Conservation (phyloP, 176 grass and related monocot species). For the Elaeis guineensis region DNA sequence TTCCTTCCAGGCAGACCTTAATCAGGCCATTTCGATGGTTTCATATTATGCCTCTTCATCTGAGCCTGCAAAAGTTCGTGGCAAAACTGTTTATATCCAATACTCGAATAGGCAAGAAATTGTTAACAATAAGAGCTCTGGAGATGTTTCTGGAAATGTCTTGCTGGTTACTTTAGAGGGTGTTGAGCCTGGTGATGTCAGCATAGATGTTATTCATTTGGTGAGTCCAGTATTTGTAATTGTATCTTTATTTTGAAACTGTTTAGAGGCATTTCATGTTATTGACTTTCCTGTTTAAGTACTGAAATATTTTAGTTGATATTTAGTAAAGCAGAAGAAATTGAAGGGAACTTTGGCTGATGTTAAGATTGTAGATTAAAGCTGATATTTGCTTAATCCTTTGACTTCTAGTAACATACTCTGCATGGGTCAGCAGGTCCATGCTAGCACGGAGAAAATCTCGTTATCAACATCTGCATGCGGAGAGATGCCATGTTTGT, state of each 20-base stretch:
- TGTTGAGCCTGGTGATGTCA: slow-evolving; percentile 90
- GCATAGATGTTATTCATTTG: slow-evolving; percentile 94
- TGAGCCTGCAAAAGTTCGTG: slow-evolving; percentile 86
- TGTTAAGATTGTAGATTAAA: slow-evolving; percentile 46
- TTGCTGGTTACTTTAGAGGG: slow-evolving; percentile 95
- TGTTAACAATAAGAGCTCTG: slow-evolving; percentile 76
- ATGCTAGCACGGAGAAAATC: slow-evolving; percentile 92
- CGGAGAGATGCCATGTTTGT: slow-evolving; percentile 87
- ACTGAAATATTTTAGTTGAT: no score
- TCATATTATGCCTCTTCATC: slow-evolving; percentile 93
- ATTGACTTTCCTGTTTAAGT: no score
- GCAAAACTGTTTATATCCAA: slow-evolving; percentile 94
- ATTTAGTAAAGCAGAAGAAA: background rate
- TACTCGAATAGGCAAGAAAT: slow-evolving; percentile 99
- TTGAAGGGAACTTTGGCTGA: slow-evolving; percentile 44
- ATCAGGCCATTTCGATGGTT: slow-evolving; percentile 97
- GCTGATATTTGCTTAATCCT: slow-evolving; percentile 48
- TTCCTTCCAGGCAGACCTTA: slow-evolving; percentile 63
- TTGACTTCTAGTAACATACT: slow-evolving; percentile 75
- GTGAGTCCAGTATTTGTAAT: slow-evolving; percentile 36
- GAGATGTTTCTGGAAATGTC: slow-evolving; percentile 84
- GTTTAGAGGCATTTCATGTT: no score
- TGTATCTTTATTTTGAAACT: no score
- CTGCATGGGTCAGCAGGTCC: slow-evolving; percentile 97
- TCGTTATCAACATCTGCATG: slow-evolving; percentile 92